Conservation (phyloP, 768 basidiomycete genomes). For the Amanita thiersii region DNA sequence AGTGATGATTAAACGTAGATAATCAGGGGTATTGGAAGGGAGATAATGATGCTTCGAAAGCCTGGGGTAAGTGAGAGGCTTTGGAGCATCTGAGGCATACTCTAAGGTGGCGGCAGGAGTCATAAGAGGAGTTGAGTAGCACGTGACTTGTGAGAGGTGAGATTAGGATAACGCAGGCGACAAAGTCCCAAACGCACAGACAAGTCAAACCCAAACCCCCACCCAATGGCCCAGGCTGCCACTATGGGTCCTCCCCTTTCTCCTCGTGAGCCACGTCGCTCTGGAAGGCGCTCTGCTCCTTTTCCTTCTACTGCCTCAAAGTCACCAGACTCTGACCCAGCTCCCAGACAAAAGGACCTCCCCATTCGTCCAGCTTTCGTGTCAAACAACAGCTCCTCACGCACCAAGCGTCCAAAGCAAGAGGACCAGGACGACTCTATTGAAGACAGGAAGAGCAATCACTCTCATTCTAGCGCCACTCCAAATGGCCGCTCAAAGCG, state of each 20-base stretch:
- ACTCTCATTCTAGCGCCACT: conserved; percentile 20
- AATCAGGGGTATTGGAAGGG: conserved; percentile 68
- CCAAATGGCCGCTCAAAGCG: conserved; percentile 41
- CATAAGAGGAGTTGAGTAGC: background rate
- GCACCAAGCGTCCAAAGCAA: conserved; percentile 61
- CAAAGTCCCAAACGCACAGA: background rate
- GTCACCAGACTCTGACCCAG: conserved; percentile 64
- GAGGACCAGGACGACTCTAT: conserved; percentile 63
- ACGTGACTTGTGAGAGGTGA: conserved; percentile 5
- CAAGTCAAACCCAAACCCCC: conserved; percentile 3
- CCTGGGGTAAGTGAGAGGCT: conserved; percentile 58
- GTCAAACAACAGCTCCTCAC: conserved; percentile 28
- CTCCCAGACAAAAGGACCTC: conserved; percentile 41
- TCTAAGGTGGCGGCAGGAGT: conserved; percentile 40
- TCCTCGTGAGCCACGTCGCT: conserved; percentile 70
- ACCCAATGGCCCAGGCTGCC: conserved; percentile 53
- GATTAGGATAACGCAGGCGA: conserved; percentile 7
- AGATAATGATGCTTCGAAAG: conserved; percentile 60
- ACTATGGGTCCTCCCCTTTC: conserved; percentile 74
- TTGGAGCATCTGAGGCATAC: conserved; percentile 61
- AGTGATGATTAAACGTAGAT: conserved; percentile 81
- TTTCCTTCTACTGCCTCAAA: conserved; percentile 64
- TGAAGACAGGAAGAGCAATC: conserved; percentile 44
- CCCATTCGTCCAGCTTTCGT: conserved; percentile 31
- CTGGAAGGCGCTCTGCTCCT: conserved; percentile 64